Evolutionary conservation across 1,284 basidiomycete species (phyloP), one percentile per base, ranked within the genome.

Genomic region (Serendipita sp.): DNA sequence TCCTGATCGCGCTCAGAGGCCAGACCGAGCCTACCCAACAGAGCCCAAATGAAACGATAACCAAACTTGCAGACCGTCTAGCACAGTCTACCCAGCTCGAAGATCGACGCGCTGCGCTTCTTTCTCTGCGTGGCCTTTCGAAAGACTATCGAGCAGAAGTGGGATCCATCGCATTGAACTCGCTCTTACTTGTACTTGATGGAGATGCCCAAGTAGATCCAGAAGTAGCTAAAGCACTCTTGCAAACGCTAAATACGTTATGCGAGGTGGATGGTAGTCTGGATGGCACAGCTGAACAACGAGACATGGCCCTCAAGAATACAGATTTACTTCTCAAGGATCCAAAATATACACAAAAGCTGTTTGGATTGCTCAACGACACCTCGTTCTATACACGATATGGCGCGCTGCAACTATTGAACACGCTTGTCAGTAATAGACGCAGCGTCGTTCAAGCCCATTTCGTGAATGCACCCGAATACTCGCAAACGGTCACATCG

Each of bases 111-210:
- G 94, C 94, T 17, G 89, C 94, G 0, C 86, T 99, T 6, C 78
- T 97, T 49, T 84, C 92, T 0, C 81, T 99, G 68, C 98, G 98
- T 72, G 93, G 93, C 13, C 82, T 98, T 60, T 80, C 87, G 58
- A 82, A 93, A 63, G 94, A 96, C 74, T 93, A 90, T 78, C 93
- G 90, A 72, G 79, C 83, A 65, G 91, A 95, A 64, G 88, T 96
- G 22, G 92, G 90, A 10, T 79, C 82, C 66, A 78, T 79, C 61
- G 87, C 91, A 1, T 77, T 97, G 13, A 76, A 80, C 3, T 86
- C 89, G 1, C 80, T 96, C 3, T 73, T 95, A 3, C 84, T 88
- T 34, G 87, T 93, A 10, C 77, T 95, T 42, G 79, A 86, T 67
- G 88, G 88, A 66, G 93, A 96, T 70, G 88, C 91, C 0, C 85